phyloP scores from a whole-genome alignment of 257 asterid genomes.

The Nicotiana paniculata region DNA sequence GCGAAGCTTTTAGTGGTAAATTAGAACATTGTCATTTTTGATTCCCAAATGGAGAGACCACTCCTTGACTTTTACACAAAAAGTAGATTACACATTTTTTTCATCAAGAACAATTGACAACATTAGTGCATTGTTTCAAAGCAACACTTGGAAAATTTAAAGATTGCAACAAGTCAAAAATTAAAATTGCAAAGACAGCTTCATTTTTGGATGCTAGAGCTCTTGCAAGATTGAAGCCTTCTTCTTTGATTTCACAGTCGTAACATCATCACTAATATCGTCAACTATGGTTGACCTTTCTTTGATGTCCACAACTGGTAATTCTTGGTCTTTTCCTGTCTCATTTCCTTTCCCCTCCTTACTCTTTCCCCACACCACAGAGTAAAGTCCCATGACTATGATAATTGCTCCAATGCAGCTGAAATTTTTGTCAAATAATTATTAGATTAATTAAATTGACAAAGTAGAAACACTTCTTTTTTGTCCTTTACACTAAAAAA shows the following conservation, averaged over 20 bases:
- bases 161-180: conserved; percentile 2
- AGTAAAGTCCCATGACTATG: conserved; percentile 63
- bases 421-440: conserved; percentile 4
- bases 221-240: not conserved
- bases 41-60: not conserved
- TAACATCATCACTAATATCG: not conserved
- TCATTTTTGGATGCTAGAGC: not conserved
- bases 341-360: conserved; percentile 32
- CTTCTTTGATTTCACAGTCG: not conserved
- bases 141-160: not conserved
- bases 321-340: conserved; percentile 20
- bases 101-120: not conserved
- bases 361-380: conserved; percentile 84
- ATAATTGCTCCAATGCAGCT: conserved; percentile 70
- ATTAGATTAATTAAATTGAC: not conserved
- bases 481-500: no score
- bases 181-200: not conserved
- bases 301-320: conserved; percentile 30
- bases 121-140: conserved; percentile 3
- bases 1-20: not conserved
- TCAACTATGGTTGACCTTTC: conserved; percentile 7
- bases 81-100: conserved; percentile 1
- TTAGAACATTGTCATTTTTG: not conserved
- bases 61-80: not conserved
- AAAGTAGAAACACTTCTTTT: not conserved